Evolutionary conservation across 495 filamentous ascomycete species (phyloP).

Genomic region (Glarea lozoyensis): DNA sequence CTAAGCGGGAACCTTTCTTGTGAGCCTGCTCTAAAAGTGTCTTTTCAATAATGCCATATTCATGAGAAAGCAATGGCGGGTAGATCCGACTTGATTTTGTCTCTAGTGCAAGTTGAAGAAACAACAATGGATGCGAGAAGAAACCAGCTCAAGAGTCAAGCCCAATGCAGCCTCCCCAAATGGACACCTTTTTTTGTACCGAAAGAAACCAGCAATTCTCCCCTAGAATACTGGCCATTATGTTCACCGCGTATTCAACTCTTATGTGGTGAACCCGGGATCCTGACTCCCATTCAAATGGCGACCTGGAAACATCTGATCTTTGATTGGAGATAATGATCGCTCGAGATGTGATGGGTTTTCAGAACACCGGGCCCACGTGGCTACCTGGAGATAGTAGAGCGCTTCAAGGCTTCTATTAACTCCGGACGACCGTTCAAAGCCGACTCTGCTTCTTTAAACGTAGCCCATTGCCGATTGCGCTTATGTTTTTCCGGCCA

Average conservation of each 20-base stretch:
- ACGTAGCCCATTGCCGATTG: conserved; percentile 80
- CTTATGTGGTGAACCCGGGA: conserved; percentile 7
- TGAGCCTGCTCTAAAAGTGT: conserved; percentile 5
- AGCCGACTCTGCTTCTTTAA: conserved; percentile 65
- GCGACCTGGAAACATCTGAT: neutral
- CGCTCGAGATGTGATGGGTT: neutral
- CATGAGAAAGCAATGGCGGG: conserved; percentile 11
- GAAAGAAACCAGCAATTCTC: too few species aligned
- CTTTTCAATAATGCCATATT: conserved; percentile 11
- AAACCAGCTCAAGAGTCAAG: conserved; percentile 14
- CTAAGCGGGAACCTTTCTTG: conserved; percentile 1
- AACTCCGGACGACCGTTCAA: conserved; percentile 78
- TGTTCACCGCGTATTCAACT: conserved; percentile 8
- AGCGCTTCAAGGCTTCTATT: conserved; percentile 50
- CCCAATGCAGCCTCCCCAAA: too few species aligned
- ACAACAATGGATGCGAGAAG: conserved; percentile 11
- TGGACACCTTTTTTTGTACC: conserved; percentile 4
- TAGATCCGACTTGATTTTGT: conserved; percentile 21
- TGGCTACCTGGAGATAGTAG: conserved; percentile 20
- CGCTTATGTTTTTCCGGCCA: conserved; percentile 97
- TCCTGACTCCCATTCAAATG: conserved; percentile 8
- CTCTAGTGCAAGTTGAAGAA: conserved; percentile 19
- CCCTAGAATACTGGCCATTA: conserved; percentile 1
- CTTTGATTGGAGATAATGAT: neutral
- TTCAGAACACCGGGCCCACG: conserved; percentile 20